A percentile compares a stretch with the other conserved stretches of the same genome.
Evolutionary conservation across 2,329 filamentous ascomycete genomes (phyloP).

Genomic region (Neocatenulostroma microsporum): DNA sequence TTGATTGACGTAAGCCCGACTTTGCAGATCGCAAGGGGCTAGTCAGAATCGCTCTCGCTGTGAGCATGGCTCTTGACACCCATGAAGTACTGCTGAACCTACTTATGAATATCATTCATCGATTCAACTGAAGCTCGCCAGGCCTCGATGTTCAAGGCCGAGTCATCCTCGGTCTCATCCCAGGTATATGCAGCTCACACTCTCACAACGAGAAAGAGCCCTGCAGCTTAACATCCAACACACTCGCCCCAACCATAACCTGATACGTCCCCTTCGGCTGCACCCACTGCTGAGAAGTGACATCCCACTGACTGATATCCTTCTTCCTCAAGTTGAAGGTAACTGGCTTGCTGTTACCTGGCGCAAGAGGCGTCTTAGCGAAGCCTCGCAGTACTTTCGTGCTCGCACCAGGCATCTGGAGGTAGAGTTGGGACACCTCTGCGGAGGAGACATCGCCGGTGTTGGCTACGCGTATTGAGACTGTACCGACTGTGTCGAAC

Average conservation of each 20-base stretch:
- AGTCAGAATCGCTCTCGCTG: too few species aligned
- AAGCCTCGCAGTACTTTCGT: conserved; percentile 31
- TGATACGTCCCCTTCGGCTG: conserved; percentile 15
- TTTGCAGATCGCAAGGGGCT: too few species aligned
- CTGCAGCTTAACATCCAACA: conserved; percentile 17
- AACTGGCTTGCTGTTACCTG: conserved; percentile 14
- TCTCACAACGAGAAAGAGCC: conserved; percentile 8
- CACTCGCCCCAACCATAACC: conserved; percentile 11
- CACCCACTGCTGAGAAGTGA: conserved; percentile 14
- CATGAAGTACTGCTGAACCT: too few species aligned
- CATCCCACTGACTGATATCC: conserved; percentile 20
- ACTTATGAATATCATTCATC: too few species aligned
- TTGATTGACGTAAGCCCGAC: too few species aligned
- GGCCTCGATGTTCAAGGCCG: too few species aligned
- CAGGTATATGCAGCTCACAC: too few species aligned
- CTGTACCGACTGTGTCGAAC: conserved; percentile 53
- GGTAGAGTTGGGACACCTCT: conserved; percentile 51
- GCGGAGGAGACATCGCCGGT: conserved; percentile 47
- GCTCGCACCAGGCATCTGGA: conserved; percentile 24
- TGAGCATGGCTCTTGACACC: too few species aligned
- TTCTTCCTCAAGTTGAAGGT: conserved; percentile 14
- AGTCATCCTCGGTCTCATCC: too few species aligned
- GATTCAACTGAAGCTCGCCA: too few species aligned
- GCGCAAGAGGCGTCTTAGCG: conserved; percentile 29
- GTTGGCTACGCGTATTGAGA: conserved; percentile 56